Evolutionary conservation across 331 rosid species (phyloP), one percentile per base, ranked within the genome.

Genomic region (Quercus phellos): DNA sequence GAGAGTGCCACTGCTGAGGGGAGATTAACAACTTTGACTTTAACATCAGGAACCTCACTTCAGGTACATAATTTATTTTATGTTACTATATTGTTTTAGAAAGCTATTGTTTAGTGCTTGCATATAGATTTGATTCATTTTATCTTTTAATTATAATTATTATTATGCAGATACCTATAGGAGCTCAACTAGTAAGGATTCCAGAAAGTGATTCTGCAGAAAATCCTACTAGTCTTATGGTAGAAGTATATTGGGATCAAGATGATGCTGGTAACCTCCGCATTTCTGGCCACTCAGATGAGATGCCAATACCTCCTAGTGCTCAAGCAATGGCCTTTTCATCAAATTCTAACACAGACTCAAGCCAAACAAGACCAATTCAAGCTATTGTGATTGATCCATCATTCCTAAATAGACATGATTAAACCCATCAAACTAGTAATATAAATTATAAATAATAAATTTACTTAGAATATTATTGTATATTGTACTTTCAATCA

Each of bases 241-340:
- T 92, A 55, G 91, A 92, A 86, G 98, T 90, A 21, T 84, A 88
- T 21, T 90, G 98, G 98, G 93, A 90, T 70, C 97, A 87, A 88
- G 95, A 92, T 81, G 97, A 94, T 42, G 64, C 85, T 1, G 97
- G 98, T 46, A 78, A 90, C 9, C 88, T 90, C 6, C 87, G 98
- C 86, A 71, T 94, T 38, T 72, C 93, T 4, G 91, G 96, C 27
- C 94, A 90, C 87, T 90, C 97, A 0, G 74, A 58, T 29, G 84
- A 87, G 81, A 85, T 83, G 73, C 90, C 91, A 27, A 32, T 81
- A 27, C 96, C 94, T 64, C 77, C 74, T 7, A 43, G 61, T 27
- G 78, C 83, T 55, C 77, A 79, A 73, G 80, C 70, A 27, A 27
- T 84, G 50, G 72, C 92, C 59, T 21, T 84, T n/a, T 13, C 86